A percentile compares a stretch with the other conserved stretches of the same genome.
phyloP scores from a whole-genome alignment of 441 rosid genomes.

The Melastoma candidum region DNA sequence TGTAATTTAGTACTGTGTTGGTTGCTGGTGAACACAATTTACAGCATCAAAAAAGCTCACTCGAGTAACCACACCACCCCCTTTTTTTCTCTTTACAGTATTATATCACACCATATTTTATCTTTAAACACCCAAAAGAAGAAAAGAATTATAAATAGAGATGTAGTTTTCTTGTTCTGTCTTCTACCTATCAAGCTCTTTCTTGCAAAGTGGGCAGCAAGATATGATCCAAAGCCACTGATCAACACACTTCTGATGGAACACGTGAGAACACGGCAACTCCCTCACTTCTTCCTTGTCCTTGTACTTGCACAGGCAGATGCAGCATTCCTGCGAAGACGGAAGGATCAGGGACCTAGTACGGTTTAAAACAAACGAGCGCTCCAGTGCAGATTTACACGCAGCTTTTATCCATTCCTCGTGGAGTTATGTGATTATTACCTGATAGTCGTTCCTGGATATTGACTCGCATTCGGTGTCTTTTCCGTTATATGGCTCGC shows the following conservation, averaged over 20 bases:
- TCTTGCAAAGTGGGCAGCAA: conserved; percentile 93
- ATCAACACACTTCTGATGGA: conserved; percentile 87
- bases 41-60: conserved; percentile 37
- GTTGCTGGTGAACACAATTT: conserved; percentile 45
- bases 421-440: conserved; percentile 17
- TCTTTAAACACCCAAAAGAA: conserved; percentile 12
- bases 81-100: too few species aligned
- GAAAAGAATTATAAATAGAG: too few species aligned
- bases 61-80: conserved; percentile 25
- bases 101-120: neutral
- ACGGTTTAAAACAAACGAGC: too few species aligned
- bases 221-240: conserved; percentile 92
- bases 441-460: conserved; percentile 41
- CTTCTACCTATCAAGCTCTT: conserved; percentile 56
- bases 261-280: conserved; percentile 81
- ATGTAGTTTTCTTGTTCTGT: too few species aligned
- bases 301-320: conserved; percentile 72
- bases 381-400: too few species aligned
- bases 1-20: conserved; percentile 10
- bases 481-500: conserved; percentile 22
- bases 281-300: conserved; percentile 81
- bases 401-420: too few species aligned
- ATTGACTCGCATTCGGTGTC: conserved; percentile 18
- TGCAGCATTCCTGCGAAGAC: conserved; percentile 69
- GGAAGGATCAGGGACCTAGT: conserved; percentile 1